Percentiles rank a stretch among this genome's conserved stretches.
These are phyloP conservation scores for Phytopythium delawarense DNA, from an alignment of 352 stramenopile genomes.

Conservation along the genomic window DNA sequence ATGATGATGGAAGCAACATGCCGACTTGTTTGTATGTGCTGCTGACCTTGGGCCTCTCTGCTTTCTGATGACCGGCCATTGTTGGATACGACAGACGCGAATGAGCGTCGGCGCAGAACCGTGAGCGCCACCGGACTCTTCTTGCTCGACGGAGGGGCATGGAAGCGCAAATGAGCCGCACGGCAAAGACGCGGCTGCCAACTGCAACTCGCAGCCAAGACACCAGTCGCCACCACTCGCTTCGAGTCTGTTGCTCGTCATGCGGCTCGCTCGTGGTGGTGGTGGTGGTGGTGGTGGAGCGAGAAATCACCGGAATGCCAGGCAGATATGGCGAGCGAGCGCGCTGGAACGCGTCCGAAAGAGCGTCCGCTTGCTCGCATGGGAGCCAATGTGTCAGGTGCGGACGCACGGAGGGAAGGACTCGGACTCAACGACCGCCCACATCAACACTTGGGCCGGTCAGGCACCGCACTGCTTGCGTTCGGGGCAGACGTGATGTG, in stretches of 20 bases:
- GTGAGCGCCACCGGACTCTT: slow-evolving; percentile 2
- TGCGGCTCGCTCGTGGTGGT: no score
- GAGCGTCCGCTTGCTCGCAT: background rate
- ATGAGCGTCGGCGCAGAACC: background rate
- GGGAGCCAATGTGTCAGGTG: background rate
- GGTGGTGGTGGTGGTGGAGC: background rate
- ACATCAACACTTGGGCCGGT: background rate
- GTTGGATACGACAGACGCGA: background rate
- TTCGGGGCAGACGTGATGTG: no score
- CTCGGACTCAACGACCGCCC: background rate
- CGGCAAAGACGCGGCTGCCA: background rate
- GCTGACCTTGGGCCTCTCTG: background rate
- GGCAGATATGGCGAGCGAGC: background rate
- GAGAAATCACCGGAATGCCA: slow-evolving; percentile 3
- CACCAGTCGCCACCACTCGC: background rate
- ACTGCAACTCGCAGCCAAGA: background rate
- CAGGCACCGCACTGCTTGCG: background rate
- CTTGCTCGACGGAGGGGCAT: background rate
- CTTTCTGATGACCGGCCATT: slow-evolving; percentile 1
- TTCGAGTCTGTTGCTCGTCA: no score
- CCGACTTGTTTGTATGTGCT: no score
- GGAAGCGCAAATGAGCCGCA: background rate
- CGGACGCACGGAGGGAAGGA: background rate
- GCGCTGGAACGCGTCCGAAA: background rate
- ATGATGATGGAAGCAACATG: background rate